Base-by-base conservation (phyloP, 805 yeast species). In the Pichia sporocuriosa region DNA sequence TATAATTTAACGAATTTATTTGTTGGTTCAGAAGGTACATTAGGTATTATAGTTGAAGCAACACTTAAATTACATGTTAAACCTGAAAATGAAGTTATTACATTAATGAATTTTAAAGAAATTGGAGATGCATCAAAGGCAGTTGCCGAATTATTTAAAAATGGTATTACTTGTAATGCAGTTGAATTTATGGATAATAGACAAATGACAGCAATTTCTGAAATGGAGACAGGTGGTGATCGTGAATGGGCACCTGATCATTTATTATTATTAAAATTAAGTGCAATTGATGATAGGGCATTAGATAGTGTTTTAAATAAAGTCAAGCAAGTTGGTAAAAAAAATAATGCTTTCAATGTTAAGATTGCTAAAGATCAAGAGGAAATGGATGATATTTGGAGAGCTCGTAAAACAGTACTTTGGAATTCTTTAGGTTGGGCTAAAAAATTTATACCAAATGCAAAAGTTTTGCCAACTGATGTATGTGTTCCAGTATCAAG, bases 401-500 rank as follows among this genome's bases (percentile, higher is more conserved):
- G 81, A 28, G 90, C 89, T 2, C 65, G 95, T 43, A 83, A 84
- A 56, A 77, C 83, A 31, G 80, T 73, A 10, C 60, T 79, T 6
- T 79, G 84, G 81, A 72, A 79, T 20, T 71, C 75, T 3, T 66
- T 82, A 36, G 86, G 83, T 49, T 77, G 81, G 63, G 90, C 90
- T 0, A 65, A 67, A 43, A 53, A 57, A 51, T 54, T 63, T 6
- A 62, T 70, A 20, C 73, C 75, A 21, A 47, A 56, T 37, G 65
- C 62, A 20, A 50, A 42, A n/a, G 75, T 80, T 6, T 78, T 85
- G 73, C 81, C 88, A 23, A 84, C 93, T 0, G 94, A 84, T 62
- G 85, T 84, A 5, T 89, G 89, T 5, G 93, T 84, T 13, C 94
- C 94, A 3, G 70, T 84, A 37, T 81, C 89, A 0, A 67, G 67